These are phyloP conservation scores for Volutella citrinella DNA, from an alignment of 2,329 filamentous ascomycete genomes.

Conservation along the genomic window DNA sequence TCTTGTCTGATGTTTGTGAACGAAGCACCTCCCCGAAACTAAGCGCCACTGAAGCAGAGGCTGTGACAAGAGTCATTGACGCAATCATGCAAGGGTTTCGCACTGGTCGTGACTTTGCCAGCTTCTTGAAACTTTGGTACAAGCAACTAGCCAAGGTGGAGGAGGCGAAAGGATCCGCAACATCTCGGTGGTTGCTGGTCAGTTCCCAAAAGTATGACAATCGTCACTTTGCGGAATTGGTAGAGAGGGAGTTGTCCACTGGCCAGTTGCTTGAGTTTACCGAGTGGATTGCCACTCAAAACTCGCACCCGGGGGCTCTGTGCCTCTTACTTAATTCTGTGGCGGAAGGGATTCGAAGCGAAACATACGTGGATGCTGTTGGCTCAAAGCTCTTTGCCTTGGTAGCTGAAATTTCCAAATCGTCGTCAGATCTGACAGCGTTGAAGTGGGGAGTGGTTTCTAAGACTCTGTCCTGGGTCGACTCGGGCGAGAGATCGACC, in stretches of 20 bases:
- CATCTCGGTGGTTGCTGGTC: conserved; percentile 33
- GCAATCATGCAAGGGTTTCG: conserved; percentile 44
- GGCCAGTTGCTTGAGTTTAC: conserved; percentile 43
- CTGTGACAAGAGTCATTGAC: conserved; percentile 35
- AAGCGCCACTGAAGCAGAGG: conserved; percentile 14
- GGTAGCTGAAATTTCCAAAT: conserved; percentile 26
- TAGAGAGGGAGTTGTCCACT: conserved; percentile 43
- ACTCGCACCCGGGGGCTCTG: conserved; percentile 28
- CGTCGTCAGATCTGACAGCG: conserved; percentile 28
- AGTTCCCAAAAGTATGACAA: conserved; percentile 15
- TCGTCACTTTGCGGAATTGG: conserved; percentile 18
- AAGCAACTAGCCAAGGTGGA: conserved; percentile 37
- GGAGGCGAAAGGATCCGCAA: too few species aligned
- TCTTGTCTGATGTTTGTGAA: conserved; percentile 40
- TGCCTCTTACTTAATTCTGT: conserved; percentile 43
- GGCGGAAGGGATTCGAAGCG: conserved; percentile 38
- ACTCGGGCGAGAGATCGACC: conserved; percentile 24
- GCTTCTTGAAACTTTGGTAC: conserved; percentile 48
- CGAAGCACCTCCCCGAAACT: conserved; percentile 26
- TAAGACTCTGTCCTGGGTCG: conserved; percentile 33
- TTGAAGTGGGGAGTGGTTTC: conserved; percentile 41
- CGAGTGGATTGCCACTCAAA: conserved; percentile 38
- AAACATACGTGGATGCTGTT: conserved; percentile 41
- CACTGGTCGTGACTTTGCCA: conserved; percentile 40
- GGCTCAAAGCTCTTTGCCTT: conserved; percentile 37